These are phyloP conservation scores for Aphanomyces astaci DNA, from an alignment of 352 stramenopile genomes.

Conservation along the genomic window DNA sequence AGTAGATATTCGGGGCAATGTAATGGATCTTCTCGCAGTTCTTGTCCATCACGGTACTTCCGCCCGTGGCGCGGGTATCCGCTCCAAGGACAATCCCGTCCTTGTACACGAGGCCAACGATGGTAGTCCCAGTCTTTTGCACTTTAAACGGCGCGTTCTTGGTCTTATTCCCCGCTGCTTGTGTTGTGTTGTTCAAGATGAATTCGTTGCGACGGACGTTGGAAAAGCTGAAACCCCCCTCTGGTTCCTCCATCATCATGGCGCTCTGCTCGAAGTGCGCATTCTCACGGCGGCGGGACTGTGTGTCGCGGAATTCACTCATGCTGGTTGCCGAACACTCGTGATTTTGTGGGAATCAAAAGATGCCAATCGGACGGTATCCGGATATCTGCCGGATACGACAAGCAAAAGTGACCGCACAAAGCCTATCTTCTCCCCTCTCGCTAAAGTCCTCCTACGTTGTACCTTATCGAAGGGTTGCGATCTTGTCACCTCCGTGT, in stretches of 20 bases:
- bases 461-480: conserved; percentile 2
- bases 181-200: conserved; percentile 46
- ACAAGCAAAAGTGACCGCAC: conserved; percentile 5
- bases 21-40: conserved; percentile 99
- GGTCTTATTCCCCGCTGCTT: conserved; percentile 51
- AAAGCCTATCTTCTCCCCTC: conserved; percentile 1
- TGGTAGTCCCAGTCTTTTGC: conserved; percentile 95
- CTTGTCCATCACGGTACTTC: conserved; percentile 96
- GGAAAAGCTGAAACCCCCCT: conserved; percentile 89
- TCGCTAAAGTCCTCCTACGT: neutral
- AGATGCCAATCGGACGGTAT: conserved; percentile 1
- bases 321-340: conserved; percentile 27
- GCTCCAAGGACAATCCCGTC: conserved; percentile 95
- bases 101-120: conserved; percentile 95
- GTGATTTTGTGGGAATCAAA: neutral
- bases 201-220: conserved; percentile 90
- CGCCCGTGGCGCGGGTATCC: conserved; percentile 95
- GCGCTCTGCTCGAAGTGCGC: conserved; percentile 27
- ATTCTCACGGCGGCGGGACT: conserved; percentile 66
- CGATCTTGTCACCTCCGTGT: no score
- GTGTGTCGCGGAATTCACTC: conserved; percentile 76
- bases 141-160: conserved; percentile 36
- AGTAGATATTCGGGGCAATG: conserved; percentile 99
- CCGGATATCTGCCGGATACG: conserved; percentile 9
- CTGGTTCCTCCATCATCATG: conserved; percentile 36